Conservation (phyloP, 768 basidiomycete genomes). For the Mrakia hoshinonis region DNA sequence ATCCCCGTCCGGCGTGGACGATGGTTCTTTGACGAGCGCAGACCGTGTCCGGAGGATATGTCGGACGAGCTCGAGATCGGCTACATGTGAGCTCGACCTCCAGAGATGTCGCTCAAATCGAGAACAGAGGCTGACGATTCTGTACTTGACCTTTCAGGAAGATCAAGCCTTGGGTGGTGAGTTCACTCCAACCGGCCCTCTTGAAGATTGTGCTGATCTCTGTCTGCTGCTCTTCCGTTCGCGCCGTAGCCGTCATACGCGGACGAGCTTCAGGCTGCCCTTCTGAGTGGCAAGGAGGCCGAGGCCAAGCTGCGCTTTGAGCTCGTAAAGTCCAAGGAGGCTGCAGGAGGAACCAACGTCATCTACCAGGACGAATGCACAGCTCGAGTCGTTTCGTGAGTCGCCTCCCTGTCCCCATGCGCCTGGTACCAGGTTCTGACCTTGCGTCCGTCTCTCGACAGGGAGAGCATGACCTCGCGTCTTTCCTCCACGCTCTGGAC, state of each 20-base stretch:
- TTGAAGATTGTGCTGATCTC: neutral
- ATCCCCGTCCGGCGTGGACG: slow-evolving; percentile 26
- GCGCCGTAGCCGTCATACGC: slow-evolving; percentile 10
- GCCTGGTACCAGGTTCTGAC: neutral
- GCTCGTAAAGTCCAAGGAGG: slow-evolving; percentile 12
- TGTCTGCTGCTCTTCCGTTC: neutral
- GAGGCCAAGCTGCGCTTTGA: slow-evolving; percentile 27
- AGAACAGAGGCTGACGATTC: neutral
- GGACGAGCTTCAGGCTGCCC: slow-evolving; percentile 24
- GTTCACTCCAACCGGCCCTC: neutral
- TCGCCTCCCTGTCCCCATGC: neutral
- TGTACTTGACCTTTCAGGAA: neutral
- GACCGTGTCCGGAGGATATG: slow-evolving; percentile 23
- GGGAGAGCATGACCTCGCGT: slow-evolving; percentile 26
- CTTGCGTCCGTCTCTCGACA: neutral
- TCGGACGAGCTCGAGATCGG: slow-evolving; percentile 27
- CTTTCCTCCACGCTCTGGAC: slow-evolving; percentile 21
- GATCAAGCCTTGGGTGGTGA: slow-evolving; percentile 26
- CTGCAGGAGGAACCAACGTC: slow-evolving; percentile 13
- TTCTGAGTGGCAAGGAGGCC: slow-evolving; percentile 16
- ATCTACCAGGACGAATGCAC: slow-evolving; percentile 23
- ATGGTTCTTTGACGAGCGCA: slow-evolving; percentile 24
- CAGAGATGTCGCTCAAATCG: neutral
- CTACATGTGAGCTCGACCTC: slow-evolving; percentile 11
- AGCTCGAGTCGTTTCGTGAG: slow-evolving; percentile 23